Base-by-base conservation (phyloP, 495 filamentous ascomycete genomes). In the Letharia columbiana region DNA sequence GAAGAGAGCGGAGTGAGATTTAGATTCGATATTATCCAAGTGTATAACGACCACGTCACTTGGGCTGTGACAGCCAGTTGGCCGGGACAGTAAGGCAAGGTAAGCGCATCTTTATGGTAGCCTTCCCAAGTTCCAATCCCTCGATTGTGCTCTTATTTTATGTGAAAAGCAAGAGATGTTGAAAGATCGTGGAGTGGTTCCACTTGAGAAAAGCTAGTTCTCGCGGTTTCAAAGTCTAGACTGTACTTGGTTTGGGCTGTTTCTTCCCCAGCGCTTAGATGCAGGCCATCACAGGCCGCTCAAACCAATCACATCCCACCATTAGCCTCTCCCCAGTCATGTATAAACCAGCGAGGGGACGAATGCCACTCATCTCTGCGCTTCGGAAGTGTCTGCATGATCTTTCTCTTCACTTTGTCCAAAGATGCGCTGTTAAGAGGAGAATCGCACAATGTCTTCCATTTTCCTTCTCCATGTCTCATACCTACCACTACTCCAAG, bases 371-470 rank as follows among this genome's bases (percentile, higher is more conserved):
- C 47, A 47, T 61, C 47, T 20, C 40, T 57, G 37, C 52, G 39
- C 35, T 47, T 61, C 58, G 47, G 31, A 47, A 61, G 50, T 49
- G 47, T 65, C 49, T 60, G 58, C 67, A 68, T 31, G 45, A 28
- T 68, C 57, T 40, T 45, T 35, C 37, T 60, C 60, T 50, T 65
- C 37, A n/a, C 58, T 49, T 31, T 31, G 4, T 61, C 45, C 63
- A 42, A 2, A 41, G 57, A 64, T 64, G 66, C 66, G 31, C 20
- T 63, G 35, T 59, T 63, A 39, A 23, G 20, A 50, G 65, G 58
- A 50, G 28, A 62, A 35, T 52, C 42, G 42, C 52, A 70, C 39
- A 37, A 71, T 71, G 70, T 68, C 61, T 59, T 33, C 61, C 20
- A 42, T 42, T 45, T n/a, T 28, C 12, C 35, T 56, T 63, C 60